Evolutionary conservation across 495 filamentous ascomycete species (phyloP), one percentile per base, ranked within the genome.

Genomic region (Aspergillus nanangensis): DNA sequence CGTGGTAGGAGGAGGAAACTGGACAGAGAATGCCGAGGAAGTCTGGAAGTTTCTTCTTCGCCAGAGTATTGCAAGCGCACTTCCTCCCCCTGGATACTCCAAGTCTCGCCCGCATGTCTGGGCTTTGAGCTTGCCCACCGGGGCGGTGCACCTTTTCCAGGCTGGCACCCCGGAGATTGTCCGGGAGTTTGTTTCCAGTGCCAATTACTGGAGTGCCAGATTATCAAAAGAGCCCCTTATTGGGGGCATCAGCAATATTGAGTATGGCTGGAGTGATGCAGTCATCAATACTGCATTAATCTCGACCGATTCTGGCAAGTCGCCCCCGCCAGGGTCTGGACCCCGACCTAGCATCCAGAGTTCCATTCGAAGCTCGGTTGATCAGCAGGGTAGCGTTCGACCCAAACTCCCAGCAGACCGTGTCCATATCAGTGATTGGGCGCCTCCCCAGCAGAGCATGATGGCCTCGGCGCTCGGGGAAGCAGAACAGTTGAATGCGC

Each of bases 121-220:
- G 90, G 91, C 91, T 2, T 69, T 99, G n/a, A 90, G 85, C 42
- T 70, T 97, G 32, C 92, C 94, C 3, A 91, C 83, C 8, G 93
- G 93, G 17, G 93, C 92, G 2, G 89, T 97, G 11, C 94, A 99
- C 63, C 77, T 97, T 20, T 99, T 99, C 76, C 90, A 97, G 61
- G 94, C 90, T 48, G 93, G 94, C 34, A 99, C 93, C 0, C 81
- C 87, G 2, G 94, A 97, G 58, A 96, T 99, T 54, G 85, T 91
- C 36, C 83, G 83, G 40, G 93, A 99, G 56, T 99, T 96, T 48
- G 90, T 96, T 40, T 82, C 80, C 25, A 94, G 88, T 1, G 92
- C 89, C 53, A 99, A 99, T 67, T 99, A 99, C 68, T 99, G 93
- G 93, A 88, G 88, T 56, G 90, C 93, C 2, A 79, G 93, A 34